Evolutionary conservation across 257 asterid species (phyloP).

Genomic region (Henckelia pumila): DNA sequence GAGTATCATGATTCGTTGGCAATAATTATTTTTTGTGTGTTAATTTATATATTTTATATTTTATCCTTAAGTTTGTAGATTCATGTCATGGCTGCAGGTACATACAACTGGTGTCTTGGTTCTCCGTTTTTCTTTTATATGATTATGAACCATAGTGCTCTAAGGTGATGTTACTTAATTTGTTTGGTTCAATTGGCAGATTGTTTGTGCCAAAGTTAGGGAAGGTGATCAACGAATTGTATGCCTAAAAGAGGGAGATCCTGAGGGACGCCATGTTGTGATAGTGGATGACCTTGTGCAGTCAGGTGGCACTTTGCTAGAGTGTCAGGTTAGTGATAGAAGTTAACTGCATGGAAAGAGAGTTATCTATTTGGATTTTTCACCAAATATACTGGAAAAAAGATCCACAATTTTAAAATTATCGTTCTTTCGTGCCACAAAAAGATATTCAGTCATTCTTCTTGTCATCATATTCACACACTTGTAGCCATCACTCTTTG

Average conservation of each 20-base stretch:
- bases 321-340: constrained; percentile 72
- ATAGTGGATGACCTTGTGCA: constrained; percentile 98
- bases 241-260: constrained; percentile 86
- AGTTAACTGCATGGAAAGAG: background rate
- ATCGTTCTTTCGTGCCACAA: no score
- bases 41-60: background rate
- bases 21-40: background rate
- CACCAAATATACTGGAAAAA: background rate
- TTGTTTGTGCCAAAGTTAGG: constrained; percentile 93
- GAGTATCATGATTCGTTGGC: background rate
- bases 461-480: background rate
- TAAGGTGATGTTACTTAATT: constrained; percentile 23
- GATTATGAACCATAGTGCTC: constrained; percentile 10
- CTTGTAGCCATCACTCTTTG: background rate
- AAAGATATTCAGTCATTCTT: constrained; percentile 3
- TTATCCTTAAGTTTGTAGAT: background rate
- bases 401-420: background rate
- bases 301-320: constrained; percentile 87
- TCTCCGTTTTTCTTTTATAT: constrained; percentile 3
- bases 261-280: constrained; percentile 93
- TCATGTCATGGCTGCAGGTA: no score
- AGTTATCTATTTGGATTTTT: background rate
- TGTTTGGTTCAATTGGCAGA: constrained; percentile 41
- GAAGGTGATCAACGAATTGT: constrained; percentile 92
- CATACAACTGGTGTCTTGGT: background rate